phyloP scores from a whole-genome alignment of 768 basidiomycete genomes.

The Mycena maculata region DNA sequence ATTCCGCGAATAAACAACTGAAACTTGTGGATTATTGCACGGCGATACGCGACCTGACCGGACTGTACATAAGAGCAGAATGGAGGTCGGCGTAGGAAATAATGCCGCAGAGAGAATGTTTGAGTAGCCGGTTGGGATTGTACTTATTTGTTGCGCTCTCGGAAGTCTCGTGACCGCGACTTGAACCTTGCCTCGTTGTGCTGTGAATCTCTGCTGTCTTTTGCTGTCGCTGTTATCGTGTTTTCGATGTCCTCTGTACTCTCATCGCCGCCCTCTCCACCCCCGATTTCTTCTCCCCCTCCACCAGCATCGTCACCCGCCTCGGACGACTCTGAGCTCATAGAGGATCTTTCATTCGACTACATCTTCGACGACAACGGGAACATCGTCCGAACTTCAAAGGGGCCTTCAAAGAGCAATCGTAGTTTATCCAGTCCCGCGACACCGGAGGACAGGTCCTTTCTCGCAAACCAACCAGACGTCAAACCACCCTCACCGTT shows the following conservation, averaged over 20 bases:
- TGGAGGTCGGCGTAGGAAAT: too few species aligned
- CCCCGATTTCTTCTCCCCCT: conserved; percentile 40
- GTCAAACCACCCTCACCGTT: conserved; percentile 43
- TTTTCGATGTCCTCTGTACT: conserved; percentile 10
- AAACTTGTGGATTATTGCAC: too few species aligned
- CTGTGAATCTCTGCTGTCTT: conserved; percentile 18
- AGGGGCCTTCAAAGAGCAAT: conserved; percentile 59
- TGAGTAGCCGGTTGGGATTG: too few species aligned
- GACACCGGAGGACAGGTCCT: conserved; percentile 55
- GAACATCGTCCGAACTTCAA: conserved; percentile 66
- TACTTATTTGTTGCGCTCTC: too few species aligned
- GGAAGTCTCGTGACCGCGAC: too few species aligned
- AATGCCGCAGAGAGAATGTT: too few species aligned
- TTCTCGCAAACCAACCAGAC: conserved; percentile 47
- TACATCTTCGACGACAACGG: conserved; percentile 68
- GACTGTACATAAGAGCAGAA: too few species aligned
- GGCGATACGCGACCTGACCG: too few species aligned
- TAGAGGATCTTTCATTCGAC: conserved; percentile 75
- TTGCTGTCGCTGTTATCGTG: conserved; percentile 17
- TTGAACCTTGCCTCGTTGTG: too few species aligned
- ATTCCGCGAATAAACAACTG: too few species aligned
- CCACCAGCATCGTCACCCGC: conserved; percentile 46
- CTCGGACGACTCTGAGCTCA: conserved; percentile 68
- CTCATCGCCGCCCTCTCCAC: conserved; percentile 2
- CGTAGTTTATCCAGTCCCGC: conserved; percentile 54